These are phyloP conservation scores for Juglanconis juglandina DNA, from an alignment of 2,329 filamentous ascomycete species.

Conservation along the genomic window DNA sequence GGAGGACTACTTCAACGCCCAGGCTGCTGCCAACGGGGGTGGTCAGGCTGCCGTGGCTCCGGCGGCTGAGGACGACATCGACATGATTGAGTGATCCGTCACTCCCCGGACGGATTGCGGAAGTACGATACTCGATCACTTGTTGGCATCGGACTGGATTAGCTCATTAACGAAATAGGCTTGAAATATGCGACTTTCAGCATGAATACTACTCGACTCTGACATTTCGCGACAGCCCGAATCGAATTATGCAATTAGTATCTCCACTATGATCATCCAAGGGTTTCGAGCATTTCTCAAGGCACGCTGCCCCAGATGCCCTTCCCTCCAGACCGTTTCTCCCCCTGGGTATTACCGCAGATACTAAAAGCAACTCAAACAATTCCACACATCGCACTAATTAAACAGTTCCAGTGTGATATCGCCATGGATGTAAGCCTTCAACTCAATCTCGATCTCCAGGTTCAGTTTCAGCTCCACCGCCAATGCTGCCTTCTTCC, in stretches of 20 bases:
- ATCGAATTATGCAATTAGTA: too few species aligned
- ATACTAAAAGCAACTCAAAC: too few species aligned
- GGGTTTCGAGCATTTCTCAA: too few species aligned
- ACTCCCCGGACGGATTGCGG: background rate
- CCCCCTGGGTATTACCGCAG: too few species aligned
- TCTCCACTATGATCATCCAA: too few species aligned
- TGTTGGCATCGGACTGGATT: background rate
- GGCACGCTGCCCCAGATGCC: too few species aligned
- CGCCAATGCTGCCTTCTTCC: conserved; percentile 17
- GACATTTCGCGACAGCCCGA: background rate
- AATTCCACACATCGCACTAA: background rate
- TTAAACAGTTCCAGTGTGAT: conserved; percentile 53
- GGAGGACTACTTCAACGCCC: conserved; percentile 74
- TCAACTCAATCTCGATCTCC: conserved; percentile 65
- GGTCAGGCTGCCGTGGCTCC: conserved; percentile 38
- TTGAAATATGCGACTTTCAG: background rate
- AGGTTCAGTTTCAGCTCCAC: conserved; percentile 58
- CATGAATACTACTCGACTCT: conserved; percentile 1
- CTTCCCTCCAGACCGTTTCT: too few species aligned
- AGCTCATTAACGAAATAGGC: background rate
- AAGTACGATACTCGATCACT: background rate
- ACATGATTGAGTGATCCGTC: conserved; percentile 27
- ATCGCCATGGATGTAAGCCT: conserved; percentile 66
- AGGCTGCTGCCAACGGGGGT: conserved; percentile 24
- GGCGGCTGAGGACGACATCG: conserved; percentile 24